Evolutionary conservation across 345 rosid genomes (phyloP), one percentile per base, ranked within the genome.

Genomic region (Clarkia xantiana): DNA sequence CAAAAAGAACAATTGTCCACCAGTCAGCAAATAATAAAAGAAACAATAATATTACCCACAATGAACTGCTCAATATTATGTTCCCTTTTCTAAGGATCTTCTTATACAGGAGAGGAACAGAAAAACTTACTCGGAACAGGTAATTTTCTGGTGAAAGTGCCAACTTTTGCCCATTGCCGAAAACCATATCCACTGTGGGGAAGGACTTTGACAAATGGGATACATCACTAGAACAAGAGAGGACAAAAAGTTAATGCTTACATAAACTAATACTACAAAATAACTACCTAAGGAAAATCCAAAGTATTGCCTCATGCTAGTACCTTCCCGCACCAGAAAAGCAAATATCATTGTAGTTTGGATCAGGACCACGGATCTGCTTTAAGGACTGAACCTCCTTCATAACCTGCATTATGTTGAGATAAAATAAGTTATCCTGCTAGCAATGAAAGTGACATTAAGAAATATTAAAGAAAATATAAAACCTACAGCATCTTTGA

Each of bases 131-230:
- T 51, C 75, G 77, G 57, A 86, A 91, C 59, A 91, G 61, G 68
- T 91, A 91, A 64, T 91, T 91, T 71, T 91, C 98, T 49, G 98
- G 94, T 1, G 96, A 75, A 40, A 91, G 64, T 16, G 68, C 59
- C 65, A 79, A 61, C 55, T 85, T 81, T 58, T 91, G 78, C 43
- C 79, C 76, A 60, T 76, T 73, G 45, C 68, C 77, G 62, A 86
- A 86, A 11, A 69, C 66, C 81, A 91, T 65, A 54, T 86, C 94
- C 11, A 86, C 81, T 6, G 70, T 39, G 58, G 98, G 94, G 64
- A 86, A 91, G 50, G 55, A 50, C 40, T 71, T 66, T 19, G 83
- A 56, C 64, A 81, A 82, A 65, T 72, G 63, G 2, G 76, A 67
- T 56, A 61, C 64, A 51, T 76, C 74, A 51, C 96, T 90, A 68